These are phyloP conservation scores for Tulasnella sp. DNA, from an alignment of 768 basidiomycete species.

Conservation along the genomic window DNA sequence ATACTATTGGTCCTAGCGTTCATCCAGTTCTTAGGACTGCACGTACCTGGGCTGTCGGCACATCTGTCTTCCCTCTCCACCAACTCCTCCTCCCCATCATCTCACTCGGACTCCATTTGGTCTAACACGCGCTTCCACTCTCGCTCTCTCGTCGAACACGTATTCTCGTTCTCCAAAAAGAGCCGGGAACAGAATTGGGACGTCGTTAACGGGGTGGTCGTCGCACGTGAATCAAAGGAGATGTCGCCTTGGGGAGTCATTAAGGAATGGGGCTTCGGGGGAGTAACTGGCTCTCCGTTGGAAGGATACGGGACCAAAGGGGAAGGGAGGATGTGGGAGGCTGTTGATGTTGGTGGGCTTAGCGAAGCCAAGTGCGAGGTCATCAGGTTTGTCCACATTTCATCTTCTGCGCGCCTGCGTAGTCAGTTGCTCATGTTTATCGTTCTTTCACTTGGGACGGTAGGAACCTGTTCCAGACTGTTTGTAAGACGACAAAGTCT, in stretches of 20 bases:
- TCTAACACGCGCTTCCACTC: conserved; percentile 38
- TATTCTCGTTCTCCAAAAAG: conserved; percentile 23
- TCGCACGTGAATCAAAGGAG: conserved; percentile 57
- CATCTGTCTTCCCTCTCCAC: conserved; percentile 54
- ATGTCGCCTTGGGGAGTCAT: conserved; percentile 53
- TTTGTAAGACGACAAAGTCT: conserved; percentile 37
- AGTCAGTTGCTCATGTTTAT: not conserved
- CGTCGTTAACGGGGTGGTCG: conserved; percentile 42
- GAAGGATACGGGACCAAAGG: conserved; percentile 37
- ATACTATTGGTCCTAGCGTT: conserved; percentile 53
- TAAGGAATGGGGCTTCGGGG: conserved; percentile 49
- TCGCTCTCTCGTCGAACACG: conserved; percentile 37
- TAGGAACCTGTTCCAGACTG: conserved; percentile 46
- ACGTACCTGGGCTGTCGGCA: conserved; percentile 54
- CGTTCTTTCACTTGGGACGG: too few species aligned
- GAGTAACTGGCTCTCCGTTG: conserved; percentile 36
- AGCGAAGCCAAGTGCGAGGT: conserved; percentile 30
- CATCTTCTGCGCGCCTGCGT: not conserved
- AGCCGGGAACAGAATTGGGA: not conserved
- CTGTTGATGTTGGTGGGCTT: conserved; percentile 39
- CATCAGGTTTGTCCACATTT: conserved; percentile 24
- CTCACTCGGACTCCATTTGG: conserved; percentile 14
- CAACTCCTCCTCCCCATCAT: conserved; percentile 50
- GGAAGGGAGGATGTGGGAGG: conserved; percentile 33
- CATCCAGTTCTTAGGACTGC: conserved; percentile 64